These are phyloP conservation scores for Diaporthe aspalathi DNA, from an alignment of 2,329 filamentous ascomycete genomes.

Conservation along the genomic window DNA sequence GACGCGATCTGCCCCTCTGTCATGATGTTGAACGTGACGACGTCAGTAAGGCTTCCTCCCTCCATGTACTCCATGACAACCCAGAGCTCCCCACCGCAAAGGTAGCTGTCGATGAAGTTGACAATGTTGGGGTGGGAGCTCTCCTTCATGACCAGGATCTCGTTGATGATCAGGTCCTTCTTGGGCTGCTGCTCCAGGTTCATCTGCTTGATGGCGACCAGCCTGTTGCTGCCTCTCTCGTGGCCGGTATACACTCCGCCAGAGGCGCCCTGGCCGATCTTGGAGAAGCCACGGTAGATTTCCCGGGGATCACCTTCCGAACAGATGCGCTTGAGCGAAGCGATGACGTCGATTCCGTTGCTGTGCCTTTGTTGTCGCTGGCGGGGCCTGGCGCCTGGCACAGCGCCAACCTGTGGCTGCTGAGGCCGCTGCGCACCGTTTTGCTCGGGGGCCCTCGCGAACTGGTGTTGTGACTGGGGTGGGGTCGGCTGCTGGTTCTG, in stretches of 20 bases:
- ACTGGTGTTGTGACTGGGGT: conserved; percentile 65
- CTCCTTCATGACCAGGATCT: conserved; percentile 99
- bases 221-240: conserved; percentile 82
- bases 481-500: conserved; percentile 61
- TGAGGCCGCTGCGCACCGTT: conserved; percentile 52
- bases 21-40: conserved; percentile 99
- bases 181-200: conserved; percentile 98
- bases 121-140: conserved; percentile 99
- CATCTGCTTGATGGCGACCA: conserved; percentile 99
- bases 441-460: conserved; percentile 48
- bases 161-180: conserved; percentile 99
- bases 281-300: conserved; percentile 87
- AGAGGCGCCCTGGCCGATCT: conserved; percentile 97
- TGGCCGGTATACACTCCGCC: conserved; percentile 95
- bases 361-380: conserved; percentile 81
- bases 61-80: conserved; percentile 99
- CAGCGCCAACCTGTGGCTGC: conserved; percentile 49
- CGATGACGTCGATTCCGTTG: conserved; percentile 83
- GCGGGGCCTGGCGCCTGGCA: conserved; percentile 73
- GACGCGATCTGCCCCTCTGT: conserved; percentile 96
- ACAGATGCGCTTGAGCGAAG: conserved; percentile 88
- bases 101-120: conserved; percentile 98
- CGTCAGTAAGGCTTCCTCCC: conserved; percentile 95
- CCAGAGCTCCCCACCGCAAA: conserved; percentile 92
- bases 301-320: conserved; percentile 88